phyloP scores from a whole-genome alignment of 164 flowering plant species.

The Kalanchoe fedtschenkoi region DNA sequence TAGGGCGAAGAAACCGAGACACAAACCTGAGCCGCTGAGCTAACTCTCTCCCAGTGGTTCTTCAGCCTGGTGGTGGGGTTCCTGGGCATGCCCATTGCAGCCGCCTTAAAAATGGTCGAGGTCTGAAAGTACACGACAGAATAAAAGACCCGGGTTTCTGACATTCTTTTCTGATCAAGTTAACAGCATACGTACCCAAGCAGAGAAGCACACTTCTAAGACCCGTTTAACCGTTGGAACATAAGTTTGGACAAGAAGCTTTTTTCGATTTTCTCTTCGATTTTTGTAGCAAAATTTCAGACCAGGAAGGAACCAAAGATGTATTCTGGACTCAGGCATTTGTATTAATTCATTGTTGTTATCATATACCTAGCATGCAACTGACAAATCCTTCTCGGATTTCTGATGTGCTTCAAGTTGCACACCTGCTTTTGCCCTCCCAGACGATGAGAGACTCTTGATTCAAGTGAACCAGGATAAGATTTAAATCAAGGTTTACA shows the following conservation, averaged over 20 bases:
- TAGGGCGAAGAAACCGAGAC: too few species aligned
- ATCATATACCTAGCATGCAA: too few species aligned
- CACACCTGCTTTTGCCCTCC: not conserved
- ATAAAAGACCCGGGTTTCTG: not conserved
- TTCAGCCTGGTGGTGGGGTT: slow-evolving; percentile 35
- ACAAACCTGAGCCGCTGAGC: too few species aligned
- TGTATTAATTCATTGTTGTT: too few species aligned
- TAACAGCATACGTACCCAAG: not conserved
- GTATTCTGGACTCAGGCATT: too few species aligned
- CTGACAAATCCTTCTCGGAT: not conserved
- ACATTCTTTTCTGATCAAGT: slow-evolving; percentile 3
- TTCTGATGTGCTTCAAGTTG: not conserved
- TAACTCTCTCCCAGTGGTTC: slow-evolving; percentile 36
- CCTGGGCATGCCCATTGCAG: slow-evolving; percentile 45
- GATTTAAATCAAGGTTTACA: too few species aligned
- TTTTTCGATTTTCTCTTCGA: not conserved
- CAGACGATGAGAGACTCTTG: too few species aligned
- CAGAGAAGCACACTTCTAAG: too few species aligned
- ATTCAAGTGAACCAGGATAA: too few species aligned
- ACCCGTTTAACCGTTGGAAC: too few species aligned
- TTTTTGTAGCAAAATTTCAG: not conserved
- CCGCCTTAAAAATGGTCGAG: slow-evolving; percentile 37
- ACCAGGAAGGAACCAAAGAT: not conserved
- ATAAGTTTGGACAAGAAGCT: not conserved
- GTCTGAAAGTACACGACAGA: slow-evolving; percentile 11